A percentile compares a stretch with the other conserved stretches of the same genome.
Conservation (phyloP, 305 asterid species). For the Fraxinus angustifolia region DNA sequence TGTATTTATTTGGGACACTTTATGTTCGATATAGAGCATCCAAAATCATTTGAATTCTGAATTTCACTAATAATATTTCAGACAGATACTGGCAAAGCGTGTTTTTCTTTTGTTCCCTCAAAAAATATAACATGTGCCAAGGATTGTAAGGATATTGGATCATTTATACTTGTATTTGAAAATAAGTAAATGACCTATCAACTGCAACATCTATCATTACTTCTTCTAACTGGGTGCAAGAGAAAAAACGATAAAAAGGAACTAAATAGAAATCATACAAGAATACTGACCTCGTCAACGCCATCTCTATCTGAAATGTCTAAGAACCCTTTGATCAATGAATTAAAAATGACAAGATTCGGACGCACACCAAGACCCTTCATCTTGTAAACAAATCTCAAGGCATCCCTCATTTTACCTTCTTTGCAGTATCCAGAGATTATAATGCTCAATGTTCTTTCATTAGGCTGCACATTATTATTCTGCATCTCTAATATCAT, state of each 20-base stretch:
- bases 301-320: constrained; percentile 49
- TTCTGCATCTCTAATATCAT: constrained; percentile 57
- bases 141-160: neutral
- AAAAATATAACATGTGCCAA: neutral
- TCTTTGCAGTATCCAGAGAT: constrained; percentile 65
- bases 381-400: constrained; percentile 59
- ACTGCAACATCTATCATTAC: neutral
- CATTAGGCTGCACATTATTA: constrained; percentile 53
- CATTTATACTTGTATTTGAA: neutral
- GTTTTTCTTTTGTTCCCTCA: neutral
- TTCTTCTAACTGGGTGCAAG: neutral
- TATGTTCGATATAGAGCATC: neutral
- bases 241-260: constrained; percentile 11
- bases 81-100: neutral
- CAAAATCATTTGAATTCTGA: neutral
- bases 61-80: neutral
- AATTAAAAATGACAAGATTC: constrained; percentile 54
- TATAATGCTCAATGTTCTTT: constrained; percentile 64
- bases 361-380: constrained; percentile 55
- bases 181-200: neutral
- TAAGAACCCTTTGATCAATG: constrained; percentile 64
- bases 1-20: neutral
- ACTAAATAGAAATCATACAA: neutral
- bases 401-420: constrained; percentile 58
- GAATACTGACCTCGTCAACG: constrained; percentile 56